Conservation (phyloP, 306 rosid species). For the Dalbergia oliveri region DNA sequence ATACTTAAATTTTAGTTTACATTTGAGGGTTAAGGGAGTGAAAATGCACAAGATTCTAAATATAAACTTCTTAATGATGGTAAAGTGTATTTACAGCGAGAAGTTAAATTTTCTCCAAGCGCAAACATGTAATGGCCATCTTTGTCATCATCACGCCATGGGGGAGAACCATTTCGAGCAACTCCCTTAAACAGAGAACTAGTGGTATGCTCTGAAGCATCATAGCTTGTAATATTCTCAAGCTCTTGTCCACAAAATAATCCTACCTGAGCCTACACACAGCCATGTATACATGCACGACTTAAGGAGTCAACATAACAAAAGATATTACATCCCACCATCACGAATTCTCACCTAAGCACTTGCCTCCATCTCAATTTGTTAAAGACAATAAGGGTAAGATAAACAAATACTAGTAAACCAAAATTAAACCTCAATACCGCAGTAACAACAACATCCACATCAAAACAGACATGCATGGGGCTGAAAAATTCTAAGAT, state of each 20-base stretch:
- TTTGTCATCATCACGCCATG: constrained; percentile 98
- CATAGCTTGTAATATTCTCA: constrained; percentile 88
- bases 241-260: constrained; percentile 95
- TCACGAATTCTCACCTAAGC: too few relatives aligned
- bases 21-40: too few relatives aligned
- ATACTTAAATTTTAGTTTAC: background rate
- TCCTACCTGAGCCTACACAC: constrained; percentile 99
- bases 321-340: background rate
- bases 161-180: constrained; percentile 97
- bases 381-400: background rate
- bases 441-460: too few relatives aligned
- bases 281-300: constrained; percentile 87
- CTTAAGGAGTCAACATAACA: constrained; percentile 49
- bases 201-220: constrained; percentile 75
- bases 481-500: too few relatives aligned
- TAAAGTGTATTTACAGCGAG: constrained; percentile 95
- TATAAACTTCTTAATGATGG: constrained; percentile 60
- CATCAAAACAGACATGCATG: too few relatives aligned
- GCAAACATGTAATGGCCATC: constrained; percentile 99
- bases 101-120: constrained; percentile 96
- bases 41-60: constrained; percentile 27
- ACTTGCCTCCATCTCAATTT: constrained; percentile 27
- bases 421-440: too few relatives aligned
- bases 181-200: constrained; percentile 76
- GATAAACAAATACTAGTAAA: background rate